These are phyloP conservation scores for Populus tremula DNA, from an alignment of 345 rosid species.

Conservation along the genomic window DNA sequence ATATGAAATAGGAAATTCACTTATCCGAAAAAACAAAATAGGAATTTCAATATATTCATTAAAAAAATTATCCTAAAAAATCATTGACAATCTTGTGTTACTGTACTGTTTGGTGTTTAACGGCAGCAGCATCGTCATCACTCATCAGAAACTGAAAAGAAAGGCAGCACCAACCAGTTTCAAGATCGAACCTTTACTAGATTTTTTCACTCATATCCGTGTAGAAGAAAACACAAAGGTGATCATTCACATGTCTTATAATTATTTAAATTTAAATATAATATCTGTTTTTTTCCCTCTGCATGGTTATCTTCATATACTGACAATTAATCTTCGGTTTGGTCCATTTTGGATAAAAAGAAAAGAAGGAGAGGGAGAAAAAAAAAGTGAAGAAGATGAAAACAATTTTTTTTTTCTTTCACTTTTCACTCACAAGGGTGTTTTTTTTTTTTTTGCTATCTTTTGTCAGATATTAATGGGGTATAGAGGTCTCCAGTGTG, in stretches of 20 bases:
- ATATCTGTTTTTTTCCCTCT: not conserved
- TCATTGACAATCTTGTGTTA: not conserved
- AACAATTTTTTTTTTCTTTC: not conserved
- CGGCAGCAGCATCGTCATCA: not conserved
- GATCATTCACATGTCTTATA: conserved; percentile 2
- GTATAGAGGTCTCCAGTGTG: conserved; percentile 37
- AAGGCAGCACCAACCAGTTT: conserved; percentile 4
- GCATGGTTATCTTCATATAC: conserved; percentile 11
- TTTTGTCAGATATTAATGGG: conserved; percentile 49
- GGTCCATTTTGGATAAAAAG: conserved; percentile 13
- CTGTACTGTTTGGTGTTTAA: not conserved
- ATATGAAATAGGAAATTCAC: not conserved
- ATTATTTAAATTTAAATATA: not conserved
- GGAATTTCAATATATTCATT: not conserved
- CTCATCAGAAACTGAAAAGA: not conserved
- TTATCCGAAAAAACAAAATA: not conserved
- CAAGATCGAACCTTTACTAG: not conserved
- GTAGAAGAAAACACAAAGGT: not conserved
- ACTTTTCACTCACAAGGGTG: not conserved
- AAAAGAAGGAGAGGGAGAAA: not conserved
- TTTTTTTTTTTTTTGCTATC: conserved; percentile 6
- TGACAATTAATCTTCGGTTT: not conserved
- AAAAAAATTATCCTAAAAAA: not conserved
- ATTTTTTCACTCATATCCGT: not conserved
- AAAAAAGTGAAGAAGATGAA: not conserved